A percentile compares a stretch with the other conserved stretches of the same genome.
Conservation (phyloP, 1,139 yeast species). For the Taphrina pruni region DNA sequence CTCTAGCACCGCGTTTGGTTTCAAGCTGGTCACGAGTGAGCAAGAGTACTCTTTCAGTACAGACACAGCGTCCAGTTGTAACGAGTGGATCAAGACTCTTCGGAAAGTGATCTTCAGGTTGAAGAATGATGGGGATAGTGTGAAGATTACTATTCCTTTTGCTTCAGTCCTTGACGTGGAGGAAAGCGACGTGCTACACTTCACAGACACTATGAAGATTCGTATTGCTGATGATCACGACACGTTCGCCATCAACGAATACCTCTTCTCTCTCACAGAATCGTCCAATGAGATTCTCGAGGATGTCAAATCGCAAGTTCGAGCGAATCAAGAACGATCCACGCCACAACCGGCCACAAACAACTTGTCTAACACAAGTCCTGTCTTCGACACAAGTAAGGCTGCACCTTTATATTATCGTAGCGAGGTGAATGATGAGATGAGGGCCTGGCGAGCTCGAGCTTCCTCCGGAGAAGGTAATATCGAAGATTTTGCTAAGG, state of each 20-base stretch:
- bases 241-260: constrained; percentile 66
- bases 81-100: constrained; percentile 76
- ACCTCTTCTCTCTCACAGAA: constrained; percentile 69
- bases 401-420: constrained; percentile 22
- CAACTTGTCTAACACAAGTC: neutral
- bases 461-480: neutral
- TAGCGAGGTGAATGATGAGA: neutral
- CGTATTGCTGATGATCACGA: constrained; percentile 61
- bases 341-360: neutral
- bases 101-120: constrained; percentile 79
- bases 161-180: constrained; percentile 69
- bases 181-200: constrained; percentile 59
- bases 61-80: constrained; percentile 73
- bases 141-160: constrained; percentile 76
- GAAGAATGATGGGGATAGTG: constrained; percentile 72
- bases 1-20: constrained; percentile 15
- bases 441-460: constrained; percentile 8
- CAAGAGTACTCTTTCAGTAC: constrained; percentile 71
- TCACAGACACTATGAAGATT: constrained; percentile 58
- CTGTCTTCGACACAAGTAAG: constrained; percentile 20
- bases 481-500: constrained; percentile 16
- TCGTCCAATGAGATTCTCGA: constrained; percentile 46
- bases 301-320: constrained; percentile 21
- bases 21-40: constrained; percentile 58
- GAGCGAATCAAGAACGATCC: neutral